Evolutionary conservation across 768 basidiomycete species (phyloP).

Genomic region (Daedalea quercina): DNA sequence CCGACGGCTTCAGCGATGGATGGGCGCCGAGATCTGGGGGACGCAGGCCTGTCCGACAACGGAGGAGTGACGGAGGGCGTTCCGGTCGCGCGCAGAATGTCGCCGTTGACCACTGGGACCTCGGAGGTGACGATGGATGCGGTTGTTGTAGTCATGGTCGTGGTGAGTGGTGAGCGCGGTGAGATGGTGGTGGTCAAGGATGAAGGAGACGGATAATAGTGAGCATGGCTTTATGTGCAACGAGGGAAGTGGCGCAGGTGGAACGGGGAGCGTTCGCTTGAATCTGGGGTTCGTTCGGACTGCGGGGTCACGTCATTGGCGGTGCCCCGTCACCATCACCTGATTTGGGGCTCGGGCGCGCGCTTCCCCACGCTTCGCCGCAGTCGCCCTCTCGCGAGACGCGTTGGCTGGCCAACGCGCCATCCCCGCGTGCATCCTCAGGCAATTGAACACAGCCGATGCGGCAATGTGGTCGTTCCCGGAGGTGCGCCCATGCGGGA

Average conservation of each 20-base stretch:
- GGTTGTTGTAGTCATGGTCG: neutral
- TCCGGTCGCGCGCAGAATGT: conserved; percentile 58
- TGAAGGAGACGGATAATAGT: neutral
- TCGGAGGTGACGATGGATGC: conserved; percentile 17
- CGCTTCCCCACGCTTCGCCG: too few species aligned
- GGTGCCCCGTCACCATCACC: neutral
- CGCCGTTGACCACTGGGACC: conserved; percentile 51
- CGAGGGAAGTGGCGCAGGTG: neutral
- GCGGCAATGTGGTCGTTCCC: too few species aligned
- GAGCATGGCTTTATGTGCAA: neutral
- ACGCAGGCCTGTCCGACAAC: too few species aligned
- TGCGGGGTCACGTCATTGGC: neutral
- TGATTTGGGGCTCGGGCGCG: neutral
- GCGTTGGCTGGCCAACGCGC: neutral
- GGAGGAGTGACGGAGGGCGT: too few species aligned
- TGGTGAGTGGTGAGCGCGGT: neutral
- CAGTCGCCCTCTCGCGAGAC: neutral
- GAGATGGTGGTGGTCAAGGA: neutral
- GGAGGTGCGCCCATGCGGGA: too few species aligned
- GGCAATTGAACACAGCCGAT: too few species aligned
- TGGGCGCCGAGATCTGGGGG: neutral
- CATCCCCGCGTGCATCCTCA: neutral
- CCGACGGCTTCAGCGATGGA: conserved; percentile 17
- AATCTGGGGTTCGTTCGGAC: neutral
- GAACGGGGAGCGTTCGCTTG: neutral